Base-by-base conservation (phyloP, 2,329 filamentous ascomycete genomes). In the Cucurbitaria berberidis region DNA sequence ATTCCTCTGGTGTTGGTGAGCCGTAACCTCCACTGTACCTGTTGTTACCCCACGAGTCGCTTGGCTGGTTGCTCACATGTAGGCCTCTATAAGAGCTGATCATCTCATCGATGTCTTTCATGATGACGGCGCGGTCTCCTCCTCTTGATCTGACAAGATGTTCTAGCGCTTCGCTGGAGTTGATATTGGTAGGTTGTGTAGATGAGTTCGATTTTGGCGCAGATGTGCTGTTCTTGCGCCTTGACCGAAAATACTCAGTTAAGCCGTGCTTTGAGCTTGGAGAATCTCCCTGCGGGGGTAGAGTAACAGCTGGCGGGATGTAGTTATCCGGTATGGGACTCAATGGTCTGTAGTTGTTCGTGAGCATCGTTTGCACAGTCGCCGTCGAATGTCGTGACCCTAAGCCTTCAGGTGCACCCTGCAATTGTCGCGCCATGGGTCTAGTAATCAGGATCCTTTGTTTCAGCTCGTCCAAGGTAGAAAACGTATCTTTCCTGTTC, bases 401-500 rank as follows among this genome's bases (percentile, higher is more conserved):
- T 15, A 41, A 42, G 16, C 51, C 18, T n/a, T 57, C 48, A 40
- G 41, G 34, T 15, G 39, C 26, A 15, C 39, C 46, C 27, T 55
- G 34, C 21, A 64, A 46, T 34, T 61, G 66, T 42, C 62, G 62
- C 24, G 54, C 46, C 38, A 68, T 49, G 9, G 67, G 65, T 34
- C 62, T 44, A 19, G 54, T 59, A 24, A 69, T 50, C 8, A 70
- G 47, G n/a, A 75, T 64, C 16, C 74, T 69, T 27, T 75, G 73
- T 50, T 76, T 75, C 44, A 77, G 54, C 44, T 74, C 69, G 32
- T 74, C 72, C 18, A 77, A 53, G 16, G 66, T 68, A 1, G 58
- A 57, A 16, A 77, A 63, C 1, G 73, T 69, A 18, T 72, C 67
- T 41, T 67, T 69, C 15, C 68, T 59, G 44, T 72, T 75, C 36